Evolutionary conservation across 768 basidiomycete species (phyloP), one percentile per base, ranked within the genome.

Genomic region (Leccinum subtestaceum): DNA sequence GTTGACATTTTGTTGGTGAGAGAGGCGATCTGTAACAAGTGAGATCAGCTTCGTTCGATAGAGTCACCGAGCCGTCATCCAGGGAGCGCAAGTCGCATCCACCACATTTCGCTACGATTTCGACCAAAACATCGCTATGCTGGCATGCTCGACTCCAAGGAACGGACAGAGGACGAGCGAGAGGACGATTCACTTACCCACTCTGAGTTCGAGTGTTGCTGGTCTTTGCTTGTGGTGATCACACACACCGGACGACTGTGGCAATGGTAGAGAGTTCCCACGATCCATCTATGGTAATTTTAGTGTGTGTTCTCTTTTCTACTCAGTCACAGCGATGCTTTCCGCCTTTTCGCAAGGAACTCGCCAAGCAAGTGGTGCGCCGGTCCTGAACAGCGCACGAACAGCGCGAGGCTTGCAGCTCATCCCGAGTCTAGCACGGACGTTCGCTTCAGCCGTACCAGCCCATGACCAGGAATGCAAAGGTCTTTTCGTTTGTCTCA

Each of bases 1-100:
- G 80, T 72, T 72, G 88, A 82, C 89, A 91, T 92, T 77, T 79
- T 84, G 71, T 66, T 59, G 60, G 53, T 61, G 62, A 53, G 62
- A 68, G 60, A 50, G 57, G 62, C 56, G 56, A 58, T 67, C 71
- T 74, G 60, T 12, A 48, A 47, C n/a, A 51, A 54, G 55, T 48
- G 46, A 43, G 53, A 57, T 72, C 57, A 72, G 71, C 45, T n/a
- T 55, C 9, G 36, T 47, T 52, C 43, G 54, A 38, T 29, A 21
- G 12, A 6, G 25, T 7, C 43, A 32, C 31, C 21, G 25, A 12
- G 2, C 15, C 31, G 70, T 76, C 76, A 82, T 82, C 80, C 77
- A 58, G 55, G 58, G 38, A 36, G 32, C 51, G 5, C 27, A 21
- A n/a, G 60, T 53, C 46, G 59, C 72, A 81, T 82, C 81, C 81